Base-by-base conservation (phyloP, 2,329 filamentous ascomycete genomes). In the Monosporascus sp. region DNA sequence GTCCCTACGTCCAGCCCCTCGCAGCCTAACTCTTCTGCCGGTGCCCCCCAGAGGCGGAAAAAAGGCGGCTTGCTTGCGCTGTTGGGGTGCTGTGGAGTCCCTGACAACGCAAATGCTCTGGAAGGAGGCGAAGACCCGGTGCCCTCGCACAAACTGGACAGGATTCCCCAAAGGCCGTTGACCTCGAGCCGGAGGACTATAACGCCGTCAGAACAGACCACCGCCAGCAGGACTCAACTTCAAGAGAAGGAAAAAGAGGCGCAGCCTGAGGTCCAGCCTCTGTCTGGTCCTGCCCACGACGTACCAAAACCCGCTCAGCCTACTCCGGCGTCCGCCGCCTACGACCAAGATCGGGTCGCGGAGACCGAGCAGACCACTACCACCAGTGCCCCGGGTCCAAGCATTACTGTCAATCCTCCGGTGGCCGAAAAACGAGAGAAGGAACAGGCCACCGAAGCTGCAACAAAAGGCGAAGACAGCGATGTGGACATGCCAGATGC, bases 401-500 rank as follows among this genome's bases (percentile, higher is more conserved):
- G 69, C 49, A 73, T 76, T 52, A 73, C 72, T 7, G 70, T 76
- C 17, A 73, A 76, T 24, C 66, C 74, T 9, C 73, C 74, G 3
- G 56, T 63, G 20, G 51, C 59, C 34, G 66, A 69, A 34, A 61
- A 56, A 56, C 69, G 72, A 24, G 65, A 72, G 48, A 69, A 69
- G 52, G 75, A 61, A 44, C 52, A 54, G 40, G 66, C 69, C 46
- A 67, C 71, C 9, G 70, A 65, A 46, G 64, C 73, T 46, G 66
- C 72, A 51, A 60, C 71, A 44, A 76, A 73, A 58, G 70, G 76
- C 56, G 69, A 80, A 4, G 82, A 85, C 60, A 79, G 82, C 26
- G 86, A 90, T 68, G 76, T 86, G 52, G 78, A 85, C 52, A 90
- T 90, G 83, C 77, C 78, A 37, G 87, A 90, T 68, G 77, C 76